Base-by-base conservation (phyloP, 495 filamentous ascomycete genomes). In the Amorphotheca resinae region DNA sequence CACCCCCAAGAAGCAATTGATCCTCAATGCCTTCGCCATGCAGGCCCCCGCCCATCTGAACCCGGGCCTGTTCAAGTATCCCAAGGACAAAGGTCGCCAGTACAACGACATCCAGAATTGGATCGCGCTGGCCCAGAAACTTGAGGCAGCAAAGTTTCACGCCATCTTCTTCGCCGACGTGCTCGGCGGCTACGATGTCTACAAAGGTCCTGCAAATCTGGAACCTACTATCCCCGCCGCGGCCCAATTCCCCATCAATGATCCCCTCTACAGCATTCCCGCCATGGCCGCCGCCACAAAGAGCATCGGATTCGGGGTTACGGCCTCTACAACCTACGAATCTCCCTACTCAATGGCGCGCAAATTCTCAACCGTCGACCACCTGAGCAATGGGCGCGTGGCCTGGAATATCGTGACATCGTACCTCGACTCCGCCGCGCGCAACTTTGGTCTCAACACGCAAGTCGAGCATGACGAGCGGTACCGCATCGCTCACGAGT, bases 391-490 rank as follows among this genome's bases (percentile, higher is more conserved):
- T 14, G 49, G 49, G 9, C 7, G 49, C 3, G 58, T 80, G 30
- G 76, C 69, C 0, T 80, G 76, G 77, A 82, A 80, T 43, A 77
- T 82, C 34, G 75, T 80, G 14, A 80, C 76, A 2, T 70, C 65
- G 0, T 81, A 69, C 57, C 73, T 73, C 53, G 74, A 81, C 45
- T 62, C 69, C 1, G 75, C 76, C 4, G 72, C 73, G 48, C 73
- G 73, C 44, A 70, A 70, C 9, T 71, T 77, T 42, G 75, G 73
- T 0, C 52, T 75, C 9, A 67, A 78, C 14, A 67, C 50, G 18
- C 72, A 69, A 0, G 71, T 76, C 25, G 70, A 76, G 40, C 76
- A 80, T 51, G 77, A 79, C 42, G 65, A 78, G 58, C 64, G 76
- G 1, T 80, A 80, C 39, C 59, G 50, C 1, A 67, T 73, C 46